Conservation (phyloP, 805 yeast genomes). For the Scheffersomyces lignosus region DNA sequence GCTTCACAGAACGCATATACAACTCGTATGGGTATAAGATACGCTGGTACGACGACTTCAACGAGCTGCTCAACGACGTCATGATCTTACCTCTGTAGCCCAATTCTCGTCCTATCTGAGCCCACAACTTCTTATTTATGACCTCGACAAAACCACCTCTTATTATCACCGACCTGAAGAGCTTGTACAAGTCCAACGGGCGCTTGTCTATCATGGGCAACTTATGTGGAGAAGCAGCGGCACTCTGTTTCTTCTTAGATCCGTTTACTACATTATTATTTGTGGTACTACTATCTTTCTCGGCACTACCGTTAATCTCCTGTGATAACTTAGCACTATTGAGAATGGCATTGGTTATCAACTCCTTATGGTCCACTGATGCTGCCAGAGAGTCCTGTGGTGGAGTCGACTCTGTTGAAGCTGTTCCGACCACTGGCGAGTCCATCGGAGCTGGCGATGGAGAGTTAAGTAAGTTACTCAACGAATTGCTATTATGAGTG, state of each 20-base stretch:
- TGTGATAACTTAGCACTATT: neutral
- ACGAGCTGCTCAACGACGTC: slow-evolving; percentile 68
- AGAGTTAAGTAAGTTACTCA: slow-evolving; percentile 1
- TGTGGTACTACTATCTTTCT: too few species aligned
- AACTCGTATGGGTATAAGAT: slow-evolving; percentile 34
- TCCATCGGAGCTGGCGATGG: slow-evolving; percentile 1
- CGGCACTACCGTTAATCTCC: too few species aligned
- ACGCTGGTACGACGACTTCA: slow-evolving; percentile 58
- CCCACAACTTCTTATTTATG: slow-evolving; percentile 72
- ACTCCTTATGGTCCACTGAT: neutral
- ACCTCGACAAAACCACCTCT: slow-evolving; percentile 70
- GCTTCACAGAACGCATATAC: slow-evolving; percentile 11
- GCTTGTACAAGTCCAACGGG: slow-evolving; percentile 60
- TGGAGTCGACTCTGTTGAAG: neutral
- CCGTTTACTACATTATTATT: too few species aligned
- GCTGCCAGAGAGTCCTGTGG: neutral
- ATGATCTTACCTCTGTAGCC: slow-evolving; percentile 73
- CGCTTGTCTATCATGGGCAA: slow-evolving; percentile 69
- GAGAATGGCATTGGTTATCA: neutral
- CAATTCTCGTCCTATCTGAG: slow-evolving; percentile 76
- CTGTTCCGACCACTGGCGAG: too few species aligned
- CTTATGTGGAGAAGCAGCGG: slow-evolving; percentile 33
- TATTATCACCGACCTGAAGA: slow-evolving; percentile 56
- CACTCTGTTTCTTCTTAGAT: slow-evolving; percentile 6
- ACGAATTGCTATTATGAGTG: neutral